phyloP scores from a whole-genome alignment of 352 stramenopile species.

The Phytophthora cryptogea region DNA sequence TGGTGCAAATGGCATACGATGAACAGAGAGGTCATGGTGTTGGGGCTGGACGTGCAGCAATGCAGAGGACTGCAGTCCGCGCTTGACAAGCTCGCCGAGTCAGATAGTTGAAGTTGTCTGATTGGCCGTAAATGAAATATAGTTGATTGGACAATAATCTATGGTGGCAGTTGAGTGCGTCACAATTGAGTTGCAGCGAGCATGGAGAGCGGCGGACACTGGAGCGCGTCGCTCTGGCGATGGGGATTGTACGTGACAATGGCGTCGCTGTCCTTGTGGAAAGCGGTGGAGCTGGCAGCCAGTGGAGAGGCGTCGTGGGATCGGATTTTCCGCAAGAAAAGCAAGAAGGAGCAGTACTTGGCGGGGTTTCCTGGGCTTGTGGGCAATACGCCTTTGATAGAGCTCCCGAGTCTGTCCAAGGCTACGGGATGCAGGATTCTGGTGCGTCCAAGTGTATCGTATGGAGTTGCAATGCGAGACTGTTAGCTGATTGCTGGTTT shows the following conservation, averaged over 20 bases:
- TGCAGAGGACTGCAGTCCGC: slow-evolving; percentile 37
- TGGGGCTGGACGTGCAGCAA: slow-evolving; percentile 50
- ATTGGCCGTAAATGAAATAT: slow-evolving; percentile 49
- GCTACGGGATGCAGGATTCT: slow-evolving; percentile 91
- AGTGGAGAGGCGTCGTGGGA: slow-evolving; percentile 13
- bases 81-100: slow-evolving; percentile 33
- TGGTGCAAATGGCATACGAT: not conserved
- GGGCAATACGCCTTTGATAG: slow-evolving; percentile 93
- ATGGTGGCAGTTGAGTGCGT: slow-evolving; percentile 28
- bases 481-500: slow-evolving; percentile 2
- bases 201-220: slow-evolving; percentile 36
- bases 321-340: slow-evolving; percentile 25
- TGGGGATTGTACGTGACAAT: slow-evolving; percentile 65
- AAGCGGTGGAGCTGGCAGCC: slow-evolving; percentile 55
- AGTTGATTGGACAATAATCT: slow-evolving; percentile 39
- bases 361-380: slow-evolving; percentile 86
- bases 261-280: slow-evolving; percentile 74
- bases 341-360: slow-evolving; percentile 29
- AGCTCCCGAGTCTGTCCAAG: slow-evolving; percentile 89
- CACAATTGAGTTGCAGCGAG: slow-evolving; percentile 21
- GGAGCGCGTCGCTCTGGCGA: slow-evolving; percentile 52
- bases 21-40: slow-evolving; percentile 50
- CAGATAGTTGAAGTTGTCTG: slow-evolving; percentile 21
- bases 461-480: not conserved
- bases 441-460: slow-evolving; percentile 28